Conservation (phyloP, 257 asterid species). For the Nicotiana obtusifolia region DNA sequence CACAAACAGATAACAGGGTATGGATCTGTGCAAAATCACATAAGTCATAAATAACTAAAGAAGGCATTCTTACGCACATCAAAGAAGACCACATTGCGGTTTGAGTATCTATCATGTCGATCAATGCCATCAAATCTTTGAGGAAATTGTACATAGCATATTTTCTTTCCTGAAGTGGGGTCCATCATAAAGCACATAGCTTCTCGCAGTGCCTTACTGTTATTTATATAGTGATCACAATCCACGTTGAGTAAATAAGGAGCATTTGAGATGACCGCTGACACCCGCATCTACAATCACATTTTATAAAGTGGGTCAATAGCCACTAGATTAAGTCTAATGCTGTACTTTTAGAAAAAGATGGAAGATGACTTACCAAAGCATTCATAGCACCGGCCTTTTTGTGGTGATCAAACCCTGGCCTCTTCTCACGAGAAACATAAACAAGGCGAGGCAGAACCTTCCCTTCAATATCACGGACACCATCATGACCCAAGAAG, state of each 20-base stretch:
- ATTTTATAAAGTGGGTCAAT: background rate
- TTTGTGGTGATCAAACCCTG: constrained; percentile 83
- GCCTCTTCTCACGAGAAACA: constrained; percentile 96
- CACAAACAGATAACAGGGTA: background rate
- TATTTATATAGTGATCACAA: constrained; percentile 64
- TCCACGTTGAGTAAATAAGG: constrained; percentile 67
- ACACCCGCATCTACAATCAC: constrained; percentile 46
- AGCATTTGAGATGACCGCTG: constrained; percentile 66
- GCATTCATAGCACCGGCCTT: constrained; percentile 98
- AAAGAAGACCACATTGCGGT: constrained; percentile 61
- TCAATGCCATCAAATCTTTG: constrained; percentile 69
- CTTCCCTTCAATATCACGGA: constrained; percentile 70
- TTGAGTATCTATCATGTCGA: constrained; percentile 55
- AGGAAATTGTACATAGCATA: constrained; percentile 75
- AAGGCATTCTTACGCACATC: constrained; percentile 33
- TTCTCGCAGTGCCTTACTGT: constrained; percentile 66
- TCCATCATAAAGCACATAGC: constrained; percentile 79
- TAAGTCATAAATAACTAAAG: background rate
- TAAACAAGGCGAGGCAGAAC: constrained; percentile 82
- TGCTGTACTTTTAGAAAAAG: background rate
- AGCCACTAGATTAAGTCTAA: background rate
- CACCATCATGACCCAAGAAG: constrained; percentile 71
- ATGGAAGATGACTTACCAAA: constrained; percentile 37
- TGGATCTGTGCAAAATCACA: background rate
- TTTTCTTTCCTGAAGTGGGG: constrained; percentile 58